Conservation (phyloP, 306 rosid species). For the Sindora glabra region DNA sequence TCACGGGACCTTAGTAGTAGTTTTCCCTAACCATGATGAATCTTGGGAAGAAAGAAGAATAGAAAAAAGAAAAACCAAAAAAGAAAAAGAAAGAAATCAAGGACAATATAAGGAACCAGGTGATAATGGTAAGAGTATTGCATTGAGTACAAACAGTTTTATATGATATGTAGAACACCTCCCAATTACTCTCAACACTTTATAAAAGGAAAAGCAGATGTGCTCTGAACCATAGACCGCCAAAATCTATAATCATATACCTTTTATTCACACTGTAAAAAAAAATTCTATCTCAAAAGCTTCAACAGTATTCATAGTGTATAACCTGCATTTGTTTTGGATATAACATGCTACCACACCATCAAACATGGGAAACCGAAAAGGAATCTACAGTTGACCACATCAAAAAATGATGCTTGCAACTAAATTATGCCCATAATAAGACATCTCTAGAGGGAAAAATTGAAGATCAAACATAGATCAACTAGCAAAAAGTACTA, state of each 20-base stretch:
- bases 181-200: conserved; percentile 33
- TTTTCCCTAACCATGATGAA: conserved; percentile 68
- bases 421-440: conserved; percentile 12
- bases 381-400: conserved; percentile 39
- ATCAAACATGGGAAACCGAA: conserved; percentile 48
- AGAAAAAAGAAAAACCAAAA: background rate
- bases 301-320: conserved; percentile 64
- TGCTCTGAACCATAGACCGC: conserved; percentile 45
- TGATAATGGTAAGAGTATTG: conserved; percentile 30
- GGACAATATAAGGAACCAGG: conserved; percentile 52
- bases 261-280: conserved; percentile 66
- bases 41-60: conserved; percentile 20
- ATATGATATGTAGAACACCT: conserved; percentile 26
- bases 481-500: conserved; percentile 4
- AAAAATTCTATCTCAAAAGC: conserved; percentile 64
- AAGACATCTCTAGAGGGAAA: conserved; percentile 13
- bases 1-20: conserved; percentile 57
- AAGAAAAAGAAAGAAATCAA: conserved; percentile 18
- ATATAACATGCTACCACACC: conserved; percentile 67
- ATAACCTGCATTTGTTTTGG: conserved; percentile 73
- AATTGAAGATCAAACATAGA: conserved; percentile 10
- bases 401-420: conserved; percentile 28
- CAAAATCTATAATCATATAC: conserved; percentile 63
- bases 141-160: conserved; percentile 19
- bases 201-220: conserved; percentile 22